Percentiles rank a stretch among this genome's conserved stretches.
Conservation (phyloP, 78 protist genomes). For the Creolimax fragrantissima region DNA sequence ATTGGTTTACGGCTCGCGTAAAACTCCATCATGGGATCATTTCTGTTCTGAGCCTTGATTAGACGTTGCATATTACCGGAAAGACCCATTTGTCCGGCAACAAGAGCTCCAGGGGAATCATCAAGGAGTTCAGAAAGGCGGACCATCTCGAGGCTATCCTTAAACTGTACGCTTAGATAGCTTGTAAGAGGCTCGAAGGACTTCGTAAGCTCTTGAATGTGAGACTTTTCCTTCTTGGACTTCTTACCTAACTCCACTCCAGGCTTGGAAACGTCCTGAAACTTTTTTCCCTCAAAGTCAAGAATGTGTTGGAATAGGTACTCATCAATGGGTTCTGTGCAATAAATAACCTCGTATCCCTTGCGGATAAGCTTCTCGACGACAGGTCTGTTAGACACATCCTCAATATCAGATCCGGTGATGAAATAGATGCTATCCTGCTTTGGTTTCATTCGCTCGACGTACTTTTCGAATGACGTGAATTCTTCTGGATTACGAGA, state of each 20-base stretch:
- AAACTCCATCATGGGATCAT: not conserved
- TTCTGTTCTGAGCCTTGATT: conserved; percentile 50
- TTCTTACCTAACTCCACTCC: conserved; percentile 65
- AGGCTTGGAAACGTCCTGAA: conserved; percentile 78
- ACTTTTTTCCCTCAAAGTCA: conserved; percentile 65
- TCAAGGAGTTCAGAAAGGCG: conserved; percentile 62
- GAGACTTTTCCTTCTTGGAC: conserved; percentile 10
- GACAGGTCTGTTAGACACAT: conserved; percentile 68
- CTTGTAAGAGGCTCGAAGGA: conserved; percentile 60
- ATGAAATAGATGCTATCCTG: conserved; percentile 88
- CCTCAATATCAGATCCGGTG: conserved; percentile 65
- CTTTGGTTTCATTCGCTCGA: conserved; percentile 67
- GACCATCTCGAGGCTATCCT: conserved; percentile 54
- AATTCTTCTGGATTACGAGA: conserved; percentile 25
- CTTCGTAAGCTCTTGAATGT: conserved; percentile 44
- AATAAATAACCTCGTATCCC: conserved; percentile 90
- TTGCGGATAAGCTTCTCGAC: conserved; percentile 69
- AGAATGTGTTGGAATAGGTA: conserved; percentile 64
- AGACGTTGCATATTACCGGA: conserved; percentile 90
- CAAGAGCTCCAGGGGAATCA: conserved; percentile 70
- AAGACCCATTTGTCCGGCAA: conserved; percentile 71
- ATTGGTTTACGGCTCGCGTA: conserved; percentile 26
- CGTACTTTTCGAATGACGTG: conserved; percentile 77
- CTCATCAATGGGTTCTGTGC: conserved; percentile 95
- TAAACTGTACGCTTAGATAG: conserved; percentile 50